These are phyloP conservation scores for Smittium culicis DNA, from an alignment of 371 early-diverging fungal species.

Conservation along the genomic window DNA sequence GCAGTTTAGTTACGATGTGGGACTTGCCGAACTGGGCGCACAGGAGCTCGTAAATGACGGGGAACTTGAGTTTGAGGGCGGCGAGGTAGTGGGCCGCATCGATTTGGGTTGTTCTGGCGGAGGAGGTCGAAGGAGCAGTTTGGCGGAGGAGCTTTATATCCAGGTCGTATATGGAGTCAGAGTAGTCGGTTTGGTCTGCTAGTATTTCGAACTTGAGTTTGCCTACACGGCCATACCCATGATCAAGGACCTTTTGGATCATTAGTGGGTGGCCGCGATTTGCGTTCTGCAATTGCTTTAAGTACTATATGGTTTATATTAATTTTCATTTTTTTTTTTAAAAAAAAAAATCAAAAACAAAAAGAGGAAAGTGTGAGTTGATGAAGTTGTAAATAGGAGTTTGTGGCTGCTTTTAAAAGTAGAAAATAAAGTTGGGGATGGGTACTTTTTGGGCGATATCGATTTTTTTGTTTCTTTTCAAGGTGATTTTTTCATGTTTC, in stretches of 20 bases:
- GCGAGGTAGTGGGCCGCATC: neutral
- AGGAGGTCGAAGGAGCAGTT: neutral
- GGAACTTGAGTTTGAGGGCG: neutral
- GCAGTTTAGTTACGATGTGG: neutral
- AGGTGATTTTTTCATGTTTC: no score
- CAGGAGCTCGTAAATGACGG: neutral
- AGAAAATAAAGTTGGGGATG: no score
- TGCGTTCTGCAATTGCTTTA: neutral
- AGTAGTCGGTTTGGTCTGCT: neutral
- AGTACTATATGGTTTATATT: neutral
- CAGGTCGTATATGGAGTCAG: neutral
- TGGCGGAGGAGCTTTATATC: neutral
- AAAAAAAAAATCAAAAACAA: no score
- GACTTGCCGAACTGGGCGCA: neutral
- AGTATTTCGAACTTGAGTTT: conserved; percentile 5
- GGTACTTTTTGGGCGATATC: no score
- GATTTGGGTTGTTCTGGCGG: neutral
- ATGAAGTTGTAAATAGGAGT: neutral
- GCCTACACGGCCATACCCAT: conserved; percentile 7
- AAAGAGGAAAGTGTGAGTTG: neutral
- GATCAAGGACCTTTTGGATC: neutral
- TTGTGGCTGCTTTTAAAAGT: no score
- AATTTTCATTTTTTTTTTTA: neutral
- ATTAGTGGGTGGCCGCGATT: neutral
- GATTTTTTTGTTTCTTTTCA: no score